Evolutionary conservation across 805 yeast genomes (phyloP).

Genomic region (Yamadazyma tumulicola): DNA sequence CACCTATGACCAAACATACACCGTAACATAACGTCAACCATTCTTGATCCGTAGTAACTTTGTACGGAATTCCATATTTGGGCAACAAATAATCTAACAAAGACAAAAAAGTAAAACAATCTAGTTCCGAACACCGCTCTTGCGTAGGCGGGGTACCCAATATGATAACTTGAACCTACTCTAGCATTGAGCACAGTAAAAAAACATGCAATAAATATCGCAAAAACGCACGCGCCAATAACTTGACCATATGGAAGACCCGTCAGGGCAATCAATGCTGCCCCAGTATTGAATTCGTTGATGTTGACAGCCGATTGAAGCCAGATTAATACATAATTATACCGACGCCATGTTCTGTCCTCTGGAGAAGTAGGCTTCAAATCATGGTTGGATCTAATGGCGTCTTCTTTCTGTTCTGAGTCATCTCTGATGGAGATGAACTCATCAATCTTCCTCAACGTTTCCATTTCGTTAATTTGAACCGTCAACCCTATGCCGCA

Average conservation of each 20-base stretch:
- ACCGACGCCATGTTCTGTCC: constrained; percentile 13
- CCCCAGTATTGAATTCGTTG: constrained; percentile 14
- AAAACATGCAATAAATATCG: constrained; percentile 9
- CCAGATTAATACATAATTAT: constrained; percentile 12
- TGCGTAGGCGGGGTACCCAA: constrained; percentile 11
- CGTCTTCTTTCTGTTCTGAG: constrained; percentile 6
- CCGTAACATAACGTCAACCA: constrained; percentile 7
- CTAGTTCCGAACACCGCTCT: constrained; percentile 12
- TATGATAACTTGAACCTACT: constrained; percentile 12
- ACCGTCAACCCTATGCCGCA: no score
- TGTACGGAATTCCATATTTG: constrained; percentile 13
- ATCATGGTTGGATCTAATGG: constrained; percentile 10
- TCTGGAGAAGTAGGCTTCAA: constrained; percentile 13
- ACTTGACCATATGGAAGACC: constrained; percentile 13
- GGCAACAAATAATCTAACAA: constrained; percentile 12
- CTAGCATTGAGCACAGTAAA: constrained; percentile 13
- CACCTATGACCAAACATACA: constrained; percentile 14
- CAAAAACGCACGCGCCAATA: constrained; percentile 11
- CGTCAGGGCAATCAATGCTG: constrained; percentile 9
- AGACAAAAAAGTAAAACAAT: constrained; percentile 11
- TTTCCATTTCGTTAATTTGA: constrained; percentile 2
- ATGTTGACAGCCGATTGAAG: constrained; percentile 12
- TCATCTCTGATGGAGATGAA: constrained; percentile 11
- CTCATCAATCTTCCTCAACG: constrained; percentile 8
- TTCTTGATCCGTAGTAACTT: constrained; percentile 8